These are phyloP conservation scores for Leishmania tropica DNA, from an alignment of 208 protist species.

Conservation along the genomic window DNA sequence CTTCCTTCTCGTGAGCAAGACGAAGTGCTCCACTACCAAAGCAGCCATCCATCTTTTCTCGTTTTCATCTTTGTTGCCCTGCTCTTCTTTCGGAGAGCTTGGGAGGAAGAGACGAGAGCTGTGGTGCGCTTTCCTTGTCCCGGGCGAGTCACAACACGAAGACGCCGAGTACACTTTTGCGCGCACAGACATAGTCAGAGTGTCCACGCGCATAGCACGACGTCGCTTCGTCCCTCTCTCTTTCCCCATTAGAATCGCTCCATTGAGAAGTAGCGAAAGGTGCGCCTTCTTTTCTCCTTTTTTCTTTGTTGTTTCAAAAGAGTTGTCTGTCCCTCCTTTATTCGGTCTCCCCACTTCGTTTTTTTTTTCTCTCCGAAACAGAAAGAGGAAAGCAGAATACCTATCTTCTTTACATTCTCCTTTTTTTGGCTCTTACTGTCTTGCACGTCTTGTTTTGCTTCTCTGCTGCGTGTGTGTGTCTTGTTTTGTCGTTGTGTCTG, in stretches of 20 bases:
- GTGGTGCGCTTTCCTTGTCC: background rate
- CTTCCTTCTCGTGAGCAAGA: background rate
- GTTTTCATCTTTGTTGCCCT: background rate
- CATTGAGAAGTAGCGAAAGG: background rate
- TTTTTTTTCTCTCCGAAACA: background rate
- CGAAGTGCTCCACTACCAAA: background rate
- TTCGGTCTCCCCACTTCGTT: background rate
- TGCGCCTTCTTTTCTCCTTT: background rate
- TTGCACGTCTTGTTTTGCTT: background rate
- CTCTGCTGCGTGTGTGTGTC: background rate
- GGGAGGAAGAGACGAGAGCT: background rate
- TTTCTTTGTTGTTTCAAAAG: no score
- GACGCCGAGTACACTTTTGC: background rate
- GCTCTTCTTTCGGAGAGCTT: background rate
- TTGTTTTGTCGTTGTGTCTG: background rate
- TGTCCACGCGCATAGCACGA: background rate
- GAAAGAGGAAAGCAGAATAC: background rate
- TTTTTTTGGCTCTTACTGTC: background rate
- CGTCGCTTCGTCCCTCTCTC: background rate
- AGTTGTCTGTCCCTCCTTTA: background rate
- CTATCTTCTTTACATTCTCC: background rate
- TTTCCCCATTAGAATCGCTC: background rate
- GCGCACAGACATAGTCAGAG: background rate
- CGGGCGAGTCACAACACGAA: background rate
- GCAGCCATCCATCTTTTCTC: background rate